phyloP scores from a whole-genome alignment of 139 green algal genomes.

The Picochlorum sp. region DNA sequence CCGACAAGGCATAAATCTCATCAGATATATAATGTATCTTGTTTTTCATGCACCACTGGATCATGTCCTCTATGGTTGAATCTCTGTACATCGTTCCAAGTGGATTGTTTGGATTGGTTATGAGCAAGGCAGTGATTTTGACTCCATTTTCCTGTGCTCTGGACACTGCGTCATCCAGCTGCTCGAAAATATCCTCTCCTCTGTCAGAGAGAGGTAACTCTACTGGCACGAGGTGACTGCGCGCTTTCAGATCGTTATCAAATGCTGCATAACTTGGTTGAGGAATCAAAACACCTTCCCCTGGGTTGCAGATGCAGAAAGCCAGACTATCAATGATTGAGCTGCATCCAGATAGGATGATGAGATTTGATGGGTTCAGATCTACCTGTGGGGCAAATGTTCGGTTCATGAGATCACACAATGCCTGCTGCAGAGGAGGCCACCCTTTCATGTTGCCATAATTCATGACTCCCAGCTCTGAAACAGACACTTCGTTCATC shows the following conservation, averaged over 20 bases:
- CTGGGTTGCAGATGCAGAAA: constrained; percentile 30
- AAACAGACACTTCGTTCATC: constrained; percentile 7
- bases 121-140: constrained; percentile 41
- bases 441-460: constrained; percentile 33
- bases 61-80: constrained; percentile 32
- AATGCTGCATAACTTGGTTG: constrained; percentile 76
- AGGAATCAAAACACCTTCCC: constrained; percentile 54
- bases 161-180: constrained; percentile 34
- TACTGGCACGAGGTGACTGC: constrained; percentile 30
- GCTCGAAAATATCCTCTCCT: constrained; percentile 11
- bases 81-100: constrained; percentile 43
- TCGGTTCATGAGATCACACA: constrained; percentile 33
- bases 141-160: constrained; percentile 5
- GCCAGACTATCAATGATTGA: constrained; percentile 55
- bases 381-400: constrained; percentile 43
- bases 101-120: constrained; percentile 69
- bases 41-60: constrained; percentile 49
- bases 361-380: constrained; percentile 12
- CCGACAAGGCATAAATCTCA: constrained; percentile 65
- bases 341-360: constrained; percentile 34
- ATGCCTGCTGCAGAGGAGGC: constrained; percentile 17
- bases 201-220: constrained; percentile 36
- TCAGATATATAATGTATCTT: constrained; percentile 61
- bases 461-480: constrained; percentile 21
- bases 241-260: constrained; percentile 63